Percentiles rank a stretch among this genome's conserved stretches.
These are phyloP conservation scores for Agastache rugosa DNA, from an alignment of 257 asterid genomes.

Conservation along the genomic window DNA sequence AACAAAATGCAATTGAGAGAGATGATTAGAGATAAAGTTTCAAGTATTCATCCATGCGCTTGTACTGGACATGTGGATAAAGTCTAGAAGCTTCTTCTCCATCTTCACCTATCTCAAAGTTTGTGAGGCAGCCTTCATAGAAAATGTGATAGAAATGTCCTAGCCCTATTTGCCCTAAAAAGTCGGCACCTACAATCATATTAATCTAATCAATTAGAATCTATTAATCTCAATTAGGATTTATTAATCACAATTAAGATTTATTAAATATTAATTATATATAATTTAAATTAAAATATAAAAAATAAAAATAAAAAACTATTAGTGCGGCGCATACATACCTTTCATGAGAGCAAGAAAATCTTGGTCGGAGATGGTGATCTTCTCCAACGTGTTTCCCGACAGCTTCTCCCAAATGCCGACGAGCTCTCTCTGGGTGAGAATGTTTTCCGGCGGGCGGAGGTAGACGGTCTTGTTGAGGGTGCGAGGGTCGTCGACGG, in stretches of 20 bases:
- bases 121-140: constrained; percentile 81
- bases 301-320: too few relatives aligned
- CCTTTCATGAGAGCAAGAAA: constrained; percentile 68
- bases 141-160: constrained; percentile 82
- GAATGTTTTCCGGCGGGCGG: constrained; percentile 65
- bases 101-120: constrained; percentile 67
- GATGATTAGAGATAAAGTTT: constrained; percentile 46
- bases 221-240: too few relatives aligned
- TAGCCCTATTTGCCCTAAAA: constrained; percentile 60
- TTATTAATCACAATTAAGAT: too few relatives aligned
- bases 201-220: too few relatives aligned
- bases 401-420: constrained; percentile 68
- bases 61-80: constrained; percentile 73
- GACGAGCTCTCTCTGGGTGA: constrained; percentile 61
- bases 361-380: constrained; percentile 53
- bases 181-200: constrained; percentile 49
- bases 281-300: too few relatives aligned
- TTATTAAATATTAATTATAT: too few relatives aligned
- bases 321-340: too few relatives aligned
- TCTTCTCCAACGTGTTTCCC: constrained; percentile 59
- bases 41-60: constrained; percentile 60
- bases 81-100: constrained; percentile 80
- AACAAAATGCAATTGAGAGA: background rate
- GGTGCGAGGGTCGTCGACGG: constrained; percentile 72
- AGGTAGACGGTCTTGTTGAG: constrained; percentile 80